Conservation (phyloP, 371 early-diverging fungal species). For the Mucor lusitanicus region DNA sequence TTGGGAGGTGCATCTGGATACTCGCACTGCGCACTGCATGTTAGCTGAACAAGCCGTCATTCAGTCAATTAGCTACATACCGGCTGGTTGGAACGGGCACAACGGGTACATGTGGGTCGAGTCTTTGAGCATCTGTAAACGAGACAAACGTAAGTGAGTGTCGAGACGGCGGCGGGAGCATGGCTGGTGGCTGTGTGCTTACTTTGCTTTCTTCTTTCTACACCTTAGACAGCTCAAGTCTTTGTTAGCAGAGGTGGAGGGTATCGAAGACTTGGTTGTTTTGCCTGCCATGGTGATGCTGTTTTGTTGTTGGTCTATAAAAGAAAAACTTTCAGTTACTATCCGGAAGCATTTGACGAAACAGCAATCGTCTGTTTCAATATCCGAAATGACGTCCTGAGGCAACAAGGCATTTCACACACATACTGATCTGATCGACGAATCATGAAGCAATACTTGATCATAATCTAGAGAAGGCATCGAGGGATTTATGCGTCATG, state of each 20-base stretch:
- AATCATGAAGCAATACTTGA: neutral
- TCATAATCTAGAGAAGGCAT: neutral
- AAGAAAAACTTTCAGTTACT: neutral
- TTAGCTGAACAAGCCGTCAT: neutral
- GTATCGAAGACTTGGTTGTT: slow-evolving; percentile 11
- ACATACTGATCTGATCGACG: neutral
- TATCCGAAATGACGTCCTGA: slow-evolving; percentile 5
- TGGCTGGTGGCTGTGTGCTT: slow-evolving; percentile 7
- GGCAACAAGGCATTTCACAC: neutral
- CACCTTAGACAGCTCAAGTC: slow-evolving; percentile 52
- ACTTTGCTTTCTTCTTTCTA: slow-evolving; percentile 59
- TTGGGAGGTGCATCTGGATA: slow-evolving; percentile 57
- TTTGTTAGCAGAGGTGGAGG: slow-evolving; percentile 27
- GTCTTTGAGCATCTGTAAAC: slow-evolving; percentile 53
- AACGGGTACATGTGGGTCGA: slow-evolving; percentile 50
- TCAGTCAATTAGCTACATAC: slow-evolving; percentile 20
- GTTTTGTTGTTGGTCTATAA: neutral
- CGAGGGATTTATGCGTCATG: neutral
- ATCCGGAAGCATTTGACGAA: neutral
- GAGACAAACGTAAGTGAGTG: neutral
- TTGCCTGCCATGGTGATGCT: slow-evolving; percentile 21
- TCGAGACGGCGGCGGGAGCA: neutral
- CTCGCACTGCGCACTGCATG: slow-evolving; percentile 37
- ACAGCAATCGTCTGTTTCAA: slow-evolving; percentile 1
- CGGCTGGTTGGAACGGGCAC: slow-evolving; percentile 51